Evolutionary conservation across 805 yeast genomes (phyloP), one percentile per base, ranked within the genome.

Genomic region (Saturnispora ahearnii): DNA sequence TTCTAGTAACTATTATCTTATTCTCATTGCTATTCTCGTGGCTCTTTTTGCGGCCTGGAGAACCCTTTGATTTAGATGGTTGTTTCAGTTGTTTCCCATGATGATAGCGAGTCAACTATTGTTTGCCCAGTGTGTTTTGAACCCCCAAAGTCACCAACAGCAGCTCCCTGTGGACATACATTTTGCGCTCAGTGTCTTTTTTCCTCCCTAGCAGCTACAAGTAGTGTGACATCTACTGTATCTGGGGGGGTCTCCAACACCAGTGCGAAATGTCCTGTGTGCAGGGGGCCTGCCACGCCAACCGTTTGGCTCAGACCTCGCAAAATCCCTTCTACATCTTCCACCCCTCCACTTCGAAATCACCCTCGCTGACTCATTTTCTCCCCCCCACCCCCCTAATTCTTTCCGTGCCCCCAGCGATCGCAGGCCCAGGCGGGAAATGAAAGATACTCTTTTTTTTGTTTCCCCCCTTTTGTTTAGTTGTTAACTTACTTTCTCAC

Each of bases 71-170:
- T 22, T 18, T 22, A 22, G 8, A 71, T 43, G 40, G 40, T 36
- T 36, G 40, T 36, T 36, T 36, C 40, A 36, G 40, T 36, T 36
- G 40, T 36, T 36, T 10, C n/a, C 15, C n/a, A 36, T 36, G 21
- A 36, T 36, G 10, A 18, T 36, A 9, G 67, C 2, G 59, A 70
- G 28, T 62, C 62, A 32, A 68, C 68, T 13, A 69, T 69, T 29
- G 62, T 61, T 31, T 78, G 84, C 58, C 79, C 81, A 0, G 73
- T 79, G 21, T 79, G 84, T 48, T 72, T 79, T 58, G 83, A 78
- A 8, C 69, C 73, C 4, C 78, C 81, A 3, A 71, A 66, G 13
- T 56, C 65, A 6, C 73, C 81, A 2, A 69, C 72, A 30, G 73
- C 73, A 15, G 68, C 78, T 3, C 74, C 76, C 0, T 79, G 84